These are phyloP conservation scores for Decorospora gaudefroyi DNA, from an alignment of 2,329 filamentous ascomycete genomes.

Conservation along the genomic window DNA sequence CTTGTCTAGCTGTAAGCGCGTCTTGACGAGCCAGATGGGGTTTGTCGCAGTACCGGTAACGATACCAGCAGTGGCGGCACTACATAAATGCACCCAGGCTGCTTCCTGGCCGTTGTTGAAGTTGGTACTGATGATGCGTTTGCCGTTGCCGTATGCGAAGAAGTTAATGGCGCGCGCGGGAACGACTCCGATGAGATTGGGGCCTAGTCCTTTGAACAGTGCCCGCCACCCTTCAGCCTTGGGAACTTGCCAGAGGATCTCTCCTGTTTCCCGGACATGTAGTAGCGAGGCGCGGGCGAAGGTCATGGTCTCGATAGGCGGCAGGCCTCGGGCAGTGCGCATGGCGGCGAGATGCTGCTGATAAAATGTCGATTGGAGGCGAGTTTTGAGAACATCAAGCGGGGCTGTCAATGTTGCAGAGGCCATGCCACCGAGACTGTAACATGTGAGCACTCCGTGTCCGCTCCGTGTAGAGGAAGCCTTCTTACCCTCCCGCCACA, in stretches of 20 bases:
- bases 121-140: slow-evolving; percentile 75
- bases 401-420: slow-evolving; percentile 91
- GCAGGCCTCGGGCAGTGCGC: slow-evolving; percentile 62
- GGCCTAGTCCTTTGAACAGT: slow-evolving; percentile 89
- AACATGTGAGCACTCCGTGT: slow-evolving; percentile 20
- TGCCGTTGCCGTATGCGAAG: slow-evolving; percentile 90
- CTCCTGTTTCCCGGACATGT: slow-evolving; percentile 82
- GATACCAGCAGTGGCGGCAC: slow-evolving; percentile 77
- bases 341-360: slow-evolving; percentile 76
- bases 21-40: slow-evolving; percentile 97
- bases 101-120: slow-evolving; percentile 72
- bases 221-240: slow-evolving; percentile 81
- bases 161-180: slow-evolving; percentile 92
- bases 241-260: slow-evolving; percentile 82
- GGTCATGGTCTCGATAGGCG: slow-evolving; percentile 62
- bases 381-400: slow-evolving; percentile 90
- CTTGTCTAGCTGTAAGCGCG: slow-evolving; percentile 87
- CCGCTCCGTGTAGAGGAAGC: slow-evolving; percentile 28
- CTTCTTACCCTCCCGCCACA: slow-evolving; percentile 78
- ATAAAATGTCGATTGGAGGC: slow-evolving; percentile 93
- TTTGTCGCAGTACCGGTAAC: slow-evolving; percentile 90
- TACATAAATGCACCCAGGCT: slow-evolving; percentile 75
- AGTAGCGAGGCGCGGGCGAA: slow-evolving; percentile 68
- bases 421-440: slow-evolving; percentile 84
- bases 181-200: slow-evolving; percentile 86